Evolutionary conservation across 805 yeast species (phyloP).

Genomic region (Danielia reshetovae): DNA sequence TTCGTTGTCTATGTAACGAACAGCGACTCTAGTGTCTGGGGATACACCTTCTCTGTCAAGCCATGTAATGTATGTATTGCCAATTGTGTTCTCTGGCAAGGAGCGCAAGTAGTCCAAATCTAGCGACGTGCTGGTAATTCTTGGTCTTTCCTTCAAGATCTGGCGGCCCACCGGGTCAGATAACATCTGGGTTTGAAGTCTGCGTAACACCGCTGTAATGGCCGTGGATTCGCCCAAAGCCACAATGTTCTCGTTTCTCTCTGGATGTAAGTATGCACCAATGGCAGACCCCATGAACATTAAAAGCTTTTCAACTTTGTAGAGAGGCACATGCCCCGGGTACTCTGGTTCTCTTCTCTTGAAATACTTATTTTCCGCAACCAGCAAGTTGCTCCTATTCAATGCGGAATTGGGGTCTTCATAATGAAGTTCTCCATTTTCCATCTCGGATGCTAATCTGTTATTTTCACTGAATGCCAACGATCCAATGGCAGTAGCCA

Average conservation of each 20-base stretch:
- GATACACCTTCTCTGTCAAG: constrained; percentile 81
- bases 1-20: constrained; percentile 81
- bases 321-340: constrained; percentile 78
- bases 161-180: constrained; percentile 70
- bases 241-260: constrained; percentile 68
- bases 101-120: constrained; percentile 55
- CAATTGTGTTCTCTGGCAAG: constrained; percentile 69
- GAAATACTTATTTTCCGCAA: constrained; percentile 27
- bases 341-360: constrained; percentile 45
- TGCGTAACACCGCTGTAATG: constrained; percentile 57
- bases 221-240: constrained; percentile 92
- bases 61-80: constrained; percentile 78
- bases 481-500: constrained; percentile 23
- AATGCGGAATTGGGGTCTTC: constrained; percentile 29
- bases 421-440: constrained; percentile 43
- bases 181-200: constrained; percentile 70
- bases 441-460: constrained; percentile 58
- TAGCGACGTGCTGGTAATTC: constrained; percentile 71
- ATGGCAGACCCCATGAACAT: constrained; percentile 71
- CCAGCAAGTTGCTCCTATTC: constrained; percentile 19
- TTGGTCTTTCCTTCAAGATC: constrained; percentile 73
- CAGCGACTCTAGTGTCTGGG: constrained; percentile 90
- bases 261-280: constrained; percentile 76
- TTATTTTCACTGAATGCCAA: constrained; percentile 42
- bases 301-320: constrained; percentile 54